Evolutionary conservation across 768 basidiomycete genomes (phyloP).

Genomic region (Boletus speciosus): DNA sequence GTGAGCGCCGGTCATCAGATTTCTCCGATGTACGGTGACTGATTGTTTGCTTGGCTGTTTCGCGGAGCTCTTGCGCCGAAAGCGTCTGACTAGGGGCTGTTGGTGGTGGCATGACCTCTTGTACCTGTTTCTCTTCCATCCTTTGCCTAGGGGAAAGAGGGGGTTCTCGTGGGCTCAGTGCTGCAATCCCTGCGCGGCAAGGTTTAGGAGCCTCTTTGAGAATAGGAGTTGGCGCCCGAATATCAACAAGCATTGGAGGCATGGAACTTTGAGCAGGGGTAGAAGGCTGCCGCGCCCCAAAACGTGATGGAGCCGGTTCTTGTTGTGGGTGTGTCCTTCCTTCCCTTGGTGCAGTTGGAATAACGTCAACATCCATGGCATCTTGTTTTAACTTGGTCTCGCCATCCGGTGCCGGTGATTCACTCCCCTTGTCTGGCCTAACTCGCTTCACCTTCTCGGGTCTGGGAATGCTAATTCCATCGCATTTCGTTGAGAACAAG

Average conservation of each 20-base stretch:
- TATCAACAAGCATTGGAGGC: conserved; percentile 14
- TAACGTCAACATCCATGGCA: conserved; percentile 36
- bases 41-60: conserved; percentile 71
- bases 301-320: conserved; percentile 19
- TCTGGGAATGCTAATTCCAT: conserved; percentile 55
- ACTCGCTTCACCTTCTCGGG: conserved; percentile 77
- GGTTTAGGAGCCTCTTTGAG: conserved; percentile 18
- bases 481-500: conserved; percentile 5
- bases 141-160: conserved; percentile 40
- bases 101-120: conserved; percentile 71
- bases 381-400: conserved; percentile 29
- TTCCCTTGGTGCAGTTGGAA: conserved; percentile 22
- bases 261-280: conserved; percentile 13
- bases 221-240: conserved; percentile 12
- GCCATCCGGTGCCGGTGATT: conserved; percentile 34
- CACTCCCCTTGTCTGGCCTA: conserved; percentile 35
- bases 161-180: conserved; percentile 32
- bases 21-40: conserved; percentile 36
- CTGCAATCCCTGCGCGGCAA: conserved; percentile 14
- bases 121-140: conserved; percentile 39
- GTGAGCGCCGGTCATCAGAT: conserved; percentile 38
- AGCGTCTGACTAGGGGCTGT: conserved; percentile 71
- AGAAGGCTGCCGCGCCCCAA: conserved; percentile 19
- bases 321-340: conserved; percentile 21
- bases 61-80: conserved; percentile 76